phyloP scores from a whole-genome alignment of 768 basidiomycete species.

The Pulveroboletus sp. region DNA sequence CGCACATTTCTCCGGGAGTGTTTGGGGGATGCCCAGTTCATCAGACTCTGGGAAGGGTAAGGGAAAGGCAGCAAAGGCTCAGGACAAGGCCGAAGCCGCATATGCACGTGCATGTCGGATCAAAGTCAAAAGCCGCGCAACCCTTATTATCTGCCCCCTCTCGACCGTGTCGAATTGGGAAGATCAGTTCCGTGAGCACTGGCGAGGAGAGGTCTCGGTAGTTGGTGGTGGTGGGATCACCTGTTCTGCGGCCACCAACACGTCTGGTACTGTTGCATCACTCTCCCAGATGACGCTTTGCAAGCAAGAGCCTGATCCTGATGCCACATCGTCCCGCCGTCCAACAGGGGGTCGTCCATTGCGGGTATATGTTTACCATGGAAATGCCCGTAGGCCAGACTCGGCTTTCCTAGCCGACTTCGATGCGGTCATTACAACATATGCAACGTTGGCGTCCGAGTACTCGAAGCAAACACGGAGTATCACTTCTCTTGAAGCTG shows the following conservation, averaged over 20 bases:
- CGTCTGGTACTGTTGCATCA: slow-evolving; percentile 36
- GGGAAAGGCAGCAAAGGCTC: slow-evolving; percentile 61
- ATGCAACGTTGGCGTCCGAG: slow-evolving; percentile 92
- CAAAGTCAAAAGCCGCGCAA: slow-evolving; percentile 82
- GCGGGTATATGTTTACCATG: slow-evolving; percentile 96
- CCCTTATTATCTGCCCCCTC: slow-evolving; percentile 94
- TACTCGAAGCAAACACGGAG: slow-evolving; percentile 86
- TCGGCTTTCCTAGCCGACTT: slow-evolving; percentile 88
- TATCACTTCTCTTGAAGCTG: slow-evolving; percentile 52
- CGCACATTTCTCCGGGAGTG: slow-evolving; percentile 69
- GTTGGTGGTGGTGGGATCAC: slow-evolving; percentile 68
- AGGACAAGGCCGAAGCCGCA: slow-evolving; percentile 71
- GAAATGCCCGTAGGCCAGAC: slow-evolving; percentile 82
- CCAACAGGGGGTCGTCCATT: slow-evolving; percentile 50
- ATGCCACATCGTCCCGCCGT: slow-evolving; percentile 32
- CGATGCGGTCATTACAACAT: slow-evolving; percentile 97
- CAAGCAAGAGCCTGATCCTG: slow-evolving; percentile 25
- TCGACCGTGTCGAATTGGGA: slow-evolving; percentile 99
- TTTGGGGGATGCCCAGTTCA: slow-evolving; percentile 80
- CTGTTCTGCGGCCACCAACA: slow-evolving; percentile 30
- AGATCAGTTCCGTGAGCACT: slow-evolving; percentile 96
- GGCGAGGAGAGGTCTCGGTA: slow-evolving; percentile 84
- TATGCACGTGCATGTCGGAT: slow-evolving; percentile 71
- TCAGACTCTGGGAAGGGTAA: slow-evolving; percentile 50
- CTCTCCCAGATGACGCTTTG: slow-evolving; percentile 34